These are phyloP conservation scores for Septoria petroselini DNA, from an alignment of 2,329 filamentous ascomycete genomes.

Conservation along the genomic window DNA sequence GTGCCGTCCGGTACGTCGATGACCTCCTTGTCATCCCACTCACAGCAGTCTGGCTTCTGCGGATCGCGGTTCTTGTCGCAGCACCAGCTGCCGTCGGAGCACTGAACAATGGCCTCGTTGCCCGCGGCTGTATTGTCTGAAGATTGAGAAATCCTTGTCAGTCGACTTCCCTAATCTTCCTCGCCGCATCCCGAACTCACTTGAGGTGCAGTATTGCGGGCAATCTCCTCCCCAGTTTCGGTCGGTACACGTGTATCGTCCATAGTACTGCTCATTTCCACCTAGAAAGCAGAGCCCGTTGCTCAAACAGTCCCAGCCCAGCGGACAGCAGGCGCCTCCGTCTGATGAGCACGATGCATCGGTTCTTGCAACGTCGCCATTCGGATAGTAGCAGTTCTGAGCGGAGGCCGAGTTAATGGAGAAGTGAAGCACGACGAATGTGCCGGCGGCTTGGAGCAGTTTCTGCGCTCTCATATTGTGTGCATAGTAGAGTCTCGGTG, in stretches of 20 bases:
- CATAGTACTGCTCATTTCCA: conserved; percentile 28
- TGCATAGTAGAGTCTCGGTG: conserved; percentile 3
- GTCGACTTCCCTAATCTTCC: not conserved
- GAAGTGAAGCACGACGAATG: conserved; percentile 17
- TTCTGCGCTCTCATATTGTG: conserved; percentile 4
- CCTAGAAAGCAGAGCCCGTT: conserved; percentile 38
- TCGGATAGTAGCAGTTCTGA: conserved; percentile 40
- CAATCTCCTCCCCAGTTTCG: conserved; percentile 33
- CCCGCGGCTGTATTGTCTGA: conserved; percentile 28
- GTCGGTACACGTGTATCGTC: conserved; percentile 39
- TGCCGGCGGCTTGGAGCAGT: conserved; percentile 5
- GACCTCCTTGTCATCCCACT: conserved; percentile 15
- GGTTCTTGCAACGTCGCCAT: conserved; percentile 32
- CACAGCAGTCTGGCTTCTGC: conserved; percentile 25
- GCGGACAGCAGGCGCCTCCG: conserved; percentile 37
- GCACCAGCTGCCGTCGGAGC: conserved; percentile 34
- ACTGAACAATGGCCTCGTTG: conserved; percentile 36
- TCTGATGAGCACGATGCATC: conserved; percentile 30
- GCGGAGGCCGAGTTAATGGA: conserved; percentile 13
- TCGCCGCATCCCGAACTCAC: conserved; percentile 18
- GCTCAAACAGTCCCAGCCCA: conserved; percentile 36
- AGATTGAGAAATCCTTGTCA: not conserved
- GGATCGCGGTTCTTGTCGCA: conserved; percentile 31
- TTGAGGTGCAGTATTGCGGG: conserved; percentile 33
- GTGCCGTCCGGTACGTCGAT: conserved; percentile 23